Evolutionary conservation across 768 basidiomycete genomes (phyloP).

Genomic region (Collybia mongolica): DNA sequence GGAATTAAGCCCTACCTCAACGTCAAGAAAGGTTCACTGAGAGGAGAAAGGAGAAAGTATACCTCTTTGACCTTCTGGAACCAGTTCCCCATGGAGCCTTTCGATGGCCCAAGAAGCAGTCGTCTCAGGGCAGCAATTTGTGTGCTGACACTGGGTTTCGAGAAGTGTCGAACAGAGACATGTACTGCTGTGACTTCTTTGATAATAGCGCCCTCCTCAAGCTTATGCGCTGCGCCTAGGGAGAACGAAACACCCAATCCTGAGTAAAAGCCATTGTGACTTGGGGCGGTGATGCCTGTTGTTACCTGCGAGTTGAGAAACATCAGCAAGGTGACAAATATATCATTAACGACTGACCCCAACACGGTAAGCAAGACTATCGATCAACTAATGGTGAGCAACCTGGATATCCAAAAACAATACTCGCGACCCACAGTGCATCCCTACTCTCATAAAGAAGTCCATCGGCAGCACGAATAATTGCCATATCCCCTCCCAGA

Average conservation of each 20-base stretch:
- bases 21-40: too few relatives aligned
- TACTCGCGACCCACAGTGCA: constrained; percentile 53
- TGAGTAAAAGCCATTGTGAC: constrained; percentile 46
- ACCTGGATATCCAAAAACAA: not conserved
- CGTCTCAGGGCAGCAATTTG: constrained; percentile 73
- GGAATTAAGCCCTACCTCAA: constrained; percentile 59
- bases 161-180: constrained; percentile 52
- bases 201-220: constrained; percentile 62
- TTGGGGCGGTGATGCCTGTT: constrained; percentile 62
- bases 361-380: constrained; percentile 63
- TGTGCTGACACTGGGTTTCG: constrained; percentile 68
- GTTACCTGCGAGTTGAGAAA: constrained; percentile 37
- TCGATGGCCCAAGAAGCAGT: constrained; percentile 48
- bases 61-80: constrained; percentile 48
- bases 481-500: constrained; percentile 45
- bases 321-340: not conserved
- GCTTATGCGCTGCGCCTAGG: constrained; percentile 53
- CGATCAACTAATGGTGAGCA: not conserved
- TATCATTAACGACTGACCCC: constrained; percentile 44
- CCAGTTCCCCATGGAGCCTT: constrained; percentile 38
- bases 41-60: constrained; percentile 5
- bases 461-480: constrained; percentile 74
- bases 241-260: constrained; percentile 72
- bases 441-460: constrained; percentile 68
- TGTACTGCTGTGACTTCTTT: constrained; percentile 68